Conservation (phyloP, 495 filamentous ascomycete species). For the Penicillium riverlandense region DNA sequence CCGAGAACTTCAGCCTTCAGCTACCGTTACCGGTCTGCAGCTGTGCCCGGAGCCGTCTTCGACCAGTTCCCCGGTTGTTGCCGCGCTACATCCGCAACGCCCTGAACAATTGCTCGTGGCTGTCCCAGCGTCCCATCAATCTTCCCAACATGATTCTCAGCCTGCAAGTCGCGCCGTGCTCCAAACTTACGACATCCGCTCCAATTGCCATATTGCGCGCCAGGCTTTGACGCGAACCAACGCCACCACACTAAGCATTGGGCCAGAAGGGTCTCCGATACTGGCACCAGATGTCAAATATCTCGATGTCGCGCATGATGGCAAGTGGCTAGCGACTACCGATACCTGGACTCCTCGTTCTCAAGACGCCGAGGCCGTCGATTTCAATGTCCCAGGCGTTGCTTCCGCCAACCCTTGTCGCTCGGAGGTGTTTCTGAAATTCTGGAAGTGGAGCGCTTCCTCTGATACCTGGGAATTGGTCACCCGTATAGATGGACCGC, state of each 20-base stretch:
- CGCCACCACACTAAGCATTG: slow-evolving; percentile 67
- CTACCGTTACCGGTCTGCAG: slow-evolving; percentile 78
- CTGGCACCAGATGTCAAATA: slow-evolving; percentile 66
- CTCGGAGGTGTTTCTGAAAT: slow-evolving; percentile 76
- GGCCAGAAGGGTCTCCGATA: slow-evolving; percentile 59
- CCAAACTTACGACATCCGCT: slow-evolving; percentile 77
- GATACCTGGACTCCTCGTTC: slow-evolving; percentile 79
- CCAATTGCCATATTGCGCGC: slow-evolving; percentile 64
- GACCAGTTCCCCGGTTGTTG: slow-evolving; percentile 18
- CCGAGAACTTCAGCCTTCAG: slow-evolving; percentile 71
- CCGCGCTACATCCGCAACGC: slow-evolving; percentile 45
- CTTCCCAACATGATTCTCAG: slow-evolving; percentile 22
- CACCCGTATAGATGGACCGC: slow-evolving; percentile 76
- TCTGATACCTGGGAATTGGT: slow-evolving; percentile 63
- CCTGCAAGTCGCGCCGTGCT: slow-evolving; percentile 45
- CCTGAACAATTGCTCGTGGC: slow-evolving; percentile 54
- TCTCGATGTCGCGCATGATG: slow-evolving; percentile 67
- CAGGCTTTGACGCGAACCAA: slow-evolving; percentile 88
- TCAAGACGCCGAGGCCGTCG: slow-evolving; percentile 51
- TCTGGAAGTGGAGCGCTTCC: slow-evolving; percentile 73
- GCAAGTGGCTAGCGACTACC: slow-evolving; percentile 84
- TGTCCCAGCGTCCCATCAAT: slow-evolving; percentile 44
- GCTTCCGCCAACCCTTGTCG: slow-evolving; percentile 5
- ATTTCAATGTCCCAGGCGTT: slow-evolving; percentile 30
- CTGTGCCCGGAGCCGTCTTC: slow-evolving; percentile 22